A percentile compares a stretch with the other conserved stretches of the same genome.
Conservation (phyloP, 805 yeast species). For the Cyberlindnera sargentensis region DNA sequence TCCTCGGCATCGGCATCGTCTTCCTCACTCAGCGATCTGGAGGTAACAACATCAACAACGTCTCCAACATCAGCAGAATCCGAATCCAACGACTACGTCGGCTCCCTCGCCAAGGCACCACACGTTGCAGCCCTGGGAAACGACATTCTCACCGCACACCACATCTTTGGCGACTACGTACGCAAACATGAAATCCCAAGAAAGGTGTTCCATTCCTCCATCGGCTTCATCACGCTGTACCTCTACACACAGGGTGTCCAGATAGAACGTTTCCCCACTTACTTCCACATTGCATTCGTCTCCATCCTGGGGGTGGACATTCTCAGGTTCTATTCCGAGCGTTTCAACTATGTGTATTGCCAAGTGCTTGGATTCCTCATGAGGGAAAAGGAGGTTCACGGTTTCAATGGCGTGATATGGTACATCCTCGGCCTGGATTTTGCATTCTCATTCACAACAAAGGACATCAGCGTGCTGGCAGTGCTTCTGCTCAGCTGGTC, state of each 20-base stretch:
- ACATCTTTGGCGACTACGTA: constrained; percentile 43
- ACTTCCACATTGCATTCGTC: constrained; percentile 48
- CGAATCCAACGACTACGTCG: constrained; percentile 12
- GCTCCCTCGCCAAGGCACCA: constrained; percentile 3
- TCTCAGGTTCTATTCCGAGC: constrained; percentile 52
- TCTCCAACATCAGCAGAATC: constrained; percentile 2
- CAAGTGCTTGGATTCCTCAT: constrained; percentile 69
- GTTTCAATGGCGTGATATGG: constrained; percentile 83
- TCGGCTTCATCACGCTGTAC: constrained; percentile 75
- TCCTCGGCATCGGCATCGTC: not conserved
- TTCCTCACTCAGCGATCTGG: too few relatives aligned
- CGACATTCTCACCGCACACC: constrained; percentile 31
- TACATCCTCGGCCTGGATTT: constrained; percentile 72
- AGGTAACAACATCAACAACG: not conserved
- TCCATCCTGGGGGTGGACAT: constrained; percentile 57
- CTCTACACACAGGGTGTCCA: constrained; percentile 59
- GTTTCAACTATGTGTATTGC: constrained; percentile 64
- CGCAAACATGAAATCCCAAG: constrained; percentile 86
- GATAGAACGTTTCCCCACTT: constrained; percentile 49
- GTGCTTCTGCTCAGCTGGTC: constrained; percentile 89
- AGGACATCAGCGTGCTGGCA: constrained; percentile 74
- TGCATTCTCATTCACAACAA: constrained; percentile 63
- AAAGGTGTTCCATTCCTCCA: constrained; percentile 80
- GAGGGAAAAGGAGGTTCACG: constrained; percentile 71
- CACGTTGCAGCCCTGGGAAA: constrained; percentile 12